Base-by-base conservation (phyloP, 1,284 basidiomycete genomes). In the Pyrrhoderma noxium region DNA sequence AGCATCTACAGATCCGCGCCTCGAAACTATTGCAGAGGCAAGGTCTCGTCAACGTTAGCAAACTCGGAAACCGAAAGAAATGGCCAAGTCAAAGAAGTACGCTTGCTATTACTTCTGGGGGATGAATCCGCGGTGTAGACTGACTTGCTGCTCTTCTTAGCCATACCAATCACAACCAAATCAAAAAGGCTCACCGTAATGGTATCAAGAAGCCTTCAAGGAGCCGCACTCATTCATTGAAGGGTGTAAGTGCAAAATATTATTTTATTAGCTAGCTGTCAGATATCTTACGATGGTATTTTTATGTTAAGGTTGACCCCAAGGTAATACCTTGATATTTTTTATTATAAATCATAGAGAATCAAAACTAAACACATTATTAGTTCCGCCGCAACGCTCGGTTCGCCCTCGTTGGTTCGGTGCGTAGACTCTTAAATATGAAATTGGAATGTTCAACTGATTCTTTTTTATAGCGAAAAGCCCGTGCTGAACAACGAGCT, bases 171-270 rank as follows among this genome's bases (percentile, higher is more conserved):
- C 93, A 95, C 80, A 95, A 95, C 80, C 93, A 95, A 77, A 88
- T 64, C 77, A 79, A 79, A 70, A 93, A 93, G 80, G 93, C 95
- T 64, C 95, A 99, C 80, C 84, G 89, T 60, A 99, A 99, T 77
- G 95, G 93, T 68, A 94, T 95, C 76, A 91, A 86, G 74, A 82
- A 76, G 69, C 85, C 89, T 53, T 73, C 78, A 70, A 80, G 80
- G 59, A 77, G 82, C 70, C 73, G 85, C 67, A 85, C 89, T 66
- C 80, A 86, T 59, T 94, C 90, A 53, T 68, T 92, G 75, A 93
- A 85, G 75, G 94, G 94, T 80, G 95, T 92, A 77, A 60, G 86
- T 85, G 19, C 39, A 50, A 25, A 36, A 19, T 45, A 35, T 56
- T 25, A 51, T 27, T 56, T 46, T 25, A 31, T 9, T 42, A 51